A percentile compares a stretch with the other conserved stretches of the same genome.
These are phyloP conservation scores for Euphrasia arctica DNA, from an alignment of 305 asterid genomes.

Conservation along the genomic window DNA sequence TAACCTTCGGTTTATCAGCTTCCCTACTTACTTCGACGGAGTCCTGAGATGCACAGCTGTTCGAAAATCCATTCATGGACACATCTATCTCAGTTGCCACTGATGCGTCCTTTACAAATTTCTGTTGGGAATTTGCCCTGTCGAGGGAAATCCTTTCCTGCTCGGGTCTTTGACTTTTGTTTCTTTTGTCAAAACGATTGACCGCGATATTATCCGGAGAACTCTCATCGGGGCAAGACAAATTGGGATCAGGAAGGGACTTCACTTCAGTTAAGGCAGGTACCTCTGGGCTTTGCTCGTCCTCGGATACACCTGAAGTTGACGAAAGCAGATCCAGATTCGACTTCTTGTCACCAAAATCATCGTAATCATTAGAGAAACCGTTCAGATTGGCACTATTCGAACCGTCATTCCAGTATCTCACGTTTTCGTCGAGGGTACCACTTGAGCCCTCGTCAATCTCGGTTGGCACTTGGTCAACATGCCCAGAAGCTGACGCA, in stretches of 20 bases:
- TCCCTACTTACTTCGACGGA: slow-evolving; percentile 51
- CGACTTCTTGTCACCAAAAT: slow-evolving; percentile 40
- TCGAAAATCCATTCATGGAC: slow-evolving; percentile 45
- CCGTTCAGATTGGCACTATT: slow-evolving; percentile 35
- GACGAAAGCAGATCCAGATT: slow-evolving; percentile 48
- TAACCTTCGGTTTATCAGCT: slow-evolving; percentile 37
- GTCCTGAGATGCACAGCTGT: slow-evolving; percentile 56
- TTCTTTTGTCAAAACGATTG: slow-evolving; percentile 38
- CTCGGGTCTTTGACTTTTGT: slow-evolving; percentile 44
- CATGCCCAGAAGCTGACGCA: slow-evolving; percentile 47
- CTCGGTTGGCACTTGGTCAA: slow-evolving; percentile 45
- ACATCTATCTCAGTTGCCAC: slow-evolving; percentile 69
- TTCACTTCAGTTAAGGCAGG: slow-evolving; percentile 28
- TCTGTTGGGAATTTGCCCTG: slow-evolving; percentile 47
- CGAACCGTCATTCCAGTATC: slow-evolving; percentile 42
- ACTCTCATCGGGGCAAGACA: slow-evolving; percentile 21
- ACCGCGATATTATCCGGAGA: slow-evolving; percentile 36
- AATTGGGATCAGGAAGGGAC: slow-evolving; percentile 30
- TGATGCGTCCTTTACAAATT: slow-evolving; percentile 47
- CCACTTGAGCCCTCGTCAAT: slow-evolving; percentile 45
- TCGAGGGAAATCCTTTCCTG: slow-evolving; percentile 40
- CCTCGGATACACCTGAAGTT: slow-evolving; percentile 45
- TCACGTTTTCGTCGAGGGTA: slow-evolving; percentile 42
- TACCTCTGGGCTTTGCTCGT: slow-evolving; percentile 42
- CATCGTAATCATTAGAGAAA: slow-evolving; percentile 42